Base-by-base conservation (phyloP, 768 basidiomycete genomes). In the Agaricus blazei region DNA sequence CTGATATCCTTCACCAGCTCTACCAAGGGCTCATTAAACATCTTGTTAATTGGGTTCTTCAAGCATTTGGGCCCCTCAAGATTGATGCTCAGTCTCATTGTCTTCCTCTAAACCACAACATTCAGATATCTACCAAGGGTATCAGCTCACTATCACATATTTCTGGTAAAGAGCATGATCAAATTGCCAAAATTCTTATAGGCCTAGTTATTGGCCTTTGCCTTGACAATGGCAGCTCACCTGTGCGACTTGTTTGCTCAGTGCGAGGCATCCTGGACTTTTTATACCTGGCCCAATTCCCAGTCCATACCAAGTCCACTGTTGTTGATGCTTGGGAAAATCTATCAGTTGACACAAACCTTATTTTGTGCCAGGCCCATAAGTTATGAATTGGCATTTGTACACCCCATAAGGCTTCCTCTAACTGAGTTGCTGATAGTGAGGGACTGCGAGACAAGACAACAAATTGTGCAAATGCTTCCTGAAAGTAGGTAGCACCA, bases 1-100 rank as follows among this genome's bases (percentile, higher is more conserved):
- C 80, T 0, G 75, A 81, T 58, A 57, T 78, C 23, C 70, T 82
- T 1, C 78, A 65, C n/a, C 47, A 48, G 19, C 47, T 48, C 27
- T 48, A 48, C 19, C 47, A 48, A 19, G 47, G 47, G 0, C 56
- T 78, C 3, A 63, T 80, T 60, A 77, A 76, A 48, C 76, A 78
- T 53, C 51, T 77, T 1, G 61, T 76, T 1, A 45, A 49, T 0
- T 80, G 77, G 78, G 0, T 31, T 31, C 4, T 31, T 9, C 4
- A 31, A 9, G 31, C 31, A 31, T 31, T 31, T 31, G 31, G 31
- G 5, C 31, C 31, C 0, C 31, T 31, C 31, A 73, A 77, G 53
- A 66, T 77, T 45, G 73, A 76, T 58, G 65, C 67, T 4, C 67
- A 67, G 2, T 65, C 67, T 37, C 56, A 59, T 3, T 59, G 66